Percentiles rank a stretch among this genome's conserved stretches.
Conservation (phyloP, 768 basidiomycete genomes). For the Amyloporia xantha region DNA sequence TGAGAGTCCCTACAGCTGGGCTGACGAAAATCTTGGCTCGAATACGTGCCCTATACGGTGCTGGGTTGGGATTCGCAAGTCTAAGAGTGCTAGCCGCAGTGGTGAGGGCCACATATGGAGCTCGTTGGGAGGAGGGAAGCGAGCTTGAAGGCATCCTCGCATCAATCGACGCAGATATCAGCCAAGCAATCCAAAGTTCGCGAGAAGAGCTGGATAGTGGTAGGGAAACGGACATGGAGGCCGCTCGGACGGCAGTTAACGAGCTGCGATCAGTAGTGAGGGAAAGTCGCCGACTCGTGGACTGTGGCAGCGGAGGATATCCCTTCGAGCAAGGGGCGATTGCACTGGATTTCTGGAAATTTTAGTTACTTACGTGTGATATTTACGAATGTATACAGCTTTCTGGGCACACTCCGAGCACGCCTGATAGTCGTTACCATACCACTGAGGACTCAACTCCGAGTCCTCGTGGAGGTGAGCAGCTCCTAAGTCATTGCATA, state of each 20-base stretch:
- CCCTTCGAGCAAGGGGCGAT: constrained; percentile 62
- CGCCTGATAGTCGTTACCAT: too few relatives aligned
- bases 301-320: constrained; percentile 65
- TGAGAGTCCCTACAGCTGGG: constrained; percentile 39
- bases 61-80: constrained; percentile 66
- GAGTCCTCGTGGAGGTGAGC: too few relatives aligned
- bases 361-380: too few relatives aligned
- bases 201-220: constrained; percentile 64
- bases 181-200: constrained; percentile 76
- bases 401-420: too few relatives aligned
- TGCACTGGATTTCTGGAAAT: constrained; percentile 57
- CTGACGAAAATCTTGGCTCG: constrained; percentile 46
- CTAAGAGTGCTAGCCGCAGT: constrained; percentile 49
- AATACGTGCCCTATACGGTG: constrained; percentile 65
- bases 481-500: too few relatives aligned
- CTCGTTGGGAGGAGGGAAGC: constrained; percentile 58
- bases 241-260: constrained; percentile 42
- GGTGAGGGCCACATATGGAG: constrained; percentile 51
- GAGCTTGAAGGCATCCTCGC: constrained; percentile 51
- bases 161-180: constrained; percentile 65
- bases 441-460: too few relatives aligned
- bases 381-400: too few relatives aligned
- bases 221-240: constrained; percentile 39
- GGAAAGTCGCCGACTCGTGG: constrained; percentile 47
- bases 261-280: constrained; percentile 45